Evolutionary conservation across 148 eudicot species (phyloP), one percentile per base, ranked within the genome.

Genomic region (Amaranthus cruentus): DNA sequence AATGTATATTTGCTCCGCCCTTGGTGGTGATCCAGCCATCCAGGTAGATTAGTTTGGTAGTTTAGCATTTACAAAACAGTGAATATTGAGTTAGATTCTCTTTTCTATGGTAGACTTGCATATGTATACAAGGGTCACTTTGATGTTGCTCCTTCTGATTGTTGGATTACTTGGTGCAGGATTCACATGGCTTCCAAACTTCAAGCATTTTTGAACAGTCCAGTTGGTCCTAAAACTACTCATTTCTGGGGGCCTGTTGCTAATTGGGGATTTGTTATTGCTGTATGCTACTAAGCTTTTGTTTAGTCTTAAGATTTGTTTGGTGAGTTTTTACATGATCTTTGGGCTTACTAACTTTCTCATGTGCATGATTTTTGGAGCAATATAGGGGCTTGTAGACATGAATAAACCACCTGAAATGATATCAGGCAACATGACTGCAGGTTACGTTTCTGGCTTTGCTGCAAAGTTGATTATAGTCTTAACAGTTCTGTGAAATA

Each of bases 371-470:
- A 12, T 72, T 28, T 28, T 28, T 28, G 74, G 71, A 73, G 60
- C 62, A 78, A 66, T 28, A 62, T 84, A 91, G 98, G 98, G 95
- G 70, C 84, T 91, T 77, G 95, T 85, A 73, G 98, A 93, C 83
- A 93, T 84, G 87, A 76, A 93, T 66, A 93, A 93, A 79, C 98
- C 98, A 47, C 96, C 97, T 57, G 97, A 92, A 77, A 82, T 87
- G 93, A 84, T 92, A 82, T 90, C 96, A 57, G 96, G 96, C 84
- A 90, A 90, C 88, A 92, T 92, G 98, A 90, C 93, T 70, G 83
- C 80, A 87, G 97, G 97, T 92, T 71, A 60, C 9, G 59, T 71
- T 55, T 53, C 48, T 65, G 4, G 4, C 38, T 9, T 56, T 53
- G 52, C 49, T 57, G 66, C 48, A 15, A 72, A 14, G 58, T 18